Evolutionary conservation across 2,329 filamentous ascomycete genomes (phyloP), one percentile per base, ranked within the genome.

Genomic region (Pseudonectria buxi): DNA sequence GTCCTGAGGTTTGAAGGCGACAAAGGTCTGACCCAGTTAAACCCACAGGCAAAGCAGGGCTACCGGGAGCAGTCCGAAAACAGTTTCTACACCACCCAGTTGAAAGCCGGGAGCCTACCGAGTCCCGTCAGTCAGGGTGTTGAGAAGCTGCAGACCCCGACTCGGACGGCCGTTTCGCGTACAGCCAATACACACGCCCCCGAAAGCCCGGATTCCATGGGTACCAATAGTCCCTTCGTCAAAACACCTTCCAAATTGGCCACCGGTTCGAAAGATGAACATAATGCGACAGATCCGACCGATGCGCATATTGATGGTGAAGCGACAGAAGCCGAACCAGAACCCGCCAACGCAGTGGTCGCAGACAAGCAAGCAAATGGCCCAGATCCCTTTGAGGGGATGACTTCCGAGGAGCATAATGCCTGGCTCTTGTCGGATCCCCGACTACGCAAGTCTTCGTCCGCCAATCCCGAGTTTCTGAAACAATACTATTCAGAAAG

Each of bases 401-500:
- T 92, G 66, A 95, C 87, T 0, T 85, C 92, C 0, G 90, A 98
- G 60, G 85, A 95, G 55, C 88, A 96, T 59, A 98, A 96, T 54
- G 84, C 86, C 9, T 68, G 83, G 40, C 70, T 96, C 1, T 70
- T 98, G 4, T 77, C 83, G 3, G 88, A 96, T 52, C 88, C 92
- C 3, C 80, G 81, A 24, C 78, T 95, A 49, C 78, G 86, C 40
- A 92, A 94, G 53, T 88, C 88, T 0, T 94, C 89, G 2, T 88
- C 88, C 2, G 85, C 88, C 7, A 94, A 98, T 47, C 92, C 94
- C 0, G 81, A 92, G 25, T 98, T 98, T 42, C 69, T 98, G 2
- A 84, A 90, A 45, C 89, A 96, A 43, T 98, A 86, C 55, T 98
- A 96, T 55, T 84, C 87, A 4, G 89, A 96, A 62, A 96, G 90